phyloP scores from a whole-genome alignment of 495 filamentous ascomycete species.

The Podospora sp. region DNA sequence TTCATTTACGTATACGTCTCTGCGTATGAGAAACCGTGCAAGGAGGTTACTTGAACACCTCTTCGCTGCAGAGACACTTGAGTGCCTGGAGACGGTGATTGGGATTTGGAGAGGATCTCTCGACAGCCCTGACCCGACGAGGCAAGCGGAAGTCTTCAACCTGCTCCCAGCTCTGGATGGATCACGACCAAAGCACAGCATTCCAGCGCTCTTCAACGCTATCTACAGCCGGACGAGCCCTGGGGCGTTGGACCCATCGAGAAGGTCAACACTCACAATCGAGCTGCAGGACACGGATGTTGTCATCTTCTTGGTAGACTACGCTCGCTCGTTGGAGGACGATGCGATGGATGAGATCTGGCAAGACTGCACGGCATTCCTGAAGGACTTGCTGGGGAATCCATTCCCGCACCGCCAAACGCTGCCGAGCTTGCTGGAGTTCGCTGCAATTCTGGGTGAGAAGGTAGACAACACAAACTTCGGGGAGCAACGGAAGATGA shows the following conservation, averaged over 20 bases:
- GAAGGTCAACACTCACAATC: constrained; percentile 85
- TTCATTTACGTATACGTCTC: constrained; percentile 85
- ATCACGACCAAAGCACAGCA: constrained; percentile 86
- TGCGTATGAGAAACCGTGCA: constrained; percentile 86
- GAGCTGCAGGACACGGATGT: constrained; percentile 79
- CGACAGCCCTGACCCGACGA: constrained; percentile 38
- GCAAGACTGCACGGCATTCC: constrained; percentile 88
- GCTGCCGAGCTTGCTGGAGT: constrained; percentile 82
- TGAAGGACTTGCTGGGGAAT: constrained; percentile 87
- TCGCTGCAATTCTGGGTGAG: constrained; percentile 83
- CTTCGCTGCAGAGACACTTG: constrained; percentile 90
- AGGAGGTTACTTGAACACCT: constrained; percentile 87
- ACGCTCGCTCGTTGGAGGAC: constrained; percentile 86
- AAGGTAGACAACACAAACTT: constrained; percentile 98
- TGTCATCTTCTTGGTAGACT: constrained; percentile 84
- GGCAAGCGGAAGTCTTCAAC: constrained; percentile 65
- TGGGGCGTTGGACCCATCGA: constrained; percentile 69
- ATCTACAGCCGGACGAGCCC: constrained; percentile 94
- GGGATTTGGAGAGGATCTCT: constrained; percentile 70
- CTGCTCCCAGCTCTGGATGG: constrained; percentile 90
- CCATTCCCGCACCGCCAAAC: constrained; percentile 94
- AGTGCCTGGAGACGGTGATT: constrained; percentile 88
- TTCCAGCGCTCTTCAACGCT: constrained; percentile 96
- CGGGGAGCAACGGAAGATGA: constrained; percentile 92
- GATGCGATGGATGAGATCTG: constrained; percentile 99